A percentile compares a stretch with the other conserved stretches of the same genome.
phyloP scores from a whole-genome alignment of 1,284 basidiomycete genomes.

The Fomitiporia mediterranea region DNA sequence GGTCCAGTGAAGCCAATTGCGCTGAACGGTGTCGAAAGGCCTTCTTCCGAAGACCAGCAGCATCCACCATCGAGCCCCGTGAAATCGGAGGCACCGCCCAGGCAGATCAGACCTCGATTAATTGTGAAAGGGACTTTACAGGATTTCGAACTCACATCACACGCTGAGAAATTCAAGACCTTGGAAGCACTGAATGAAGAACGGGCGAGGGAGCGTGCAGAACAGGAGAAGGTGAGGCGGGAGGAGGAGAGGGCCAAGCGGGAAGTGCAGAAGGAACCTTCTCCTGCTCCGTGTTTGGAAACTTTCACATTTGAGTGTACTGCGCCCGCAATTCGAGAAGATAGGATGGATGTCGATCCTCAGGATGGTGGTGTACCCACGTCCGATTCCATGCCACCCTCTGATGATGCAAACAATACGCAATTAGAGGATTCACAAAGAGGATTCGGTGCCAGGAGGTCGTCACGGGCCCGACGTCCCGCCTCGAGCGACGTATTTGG shows the following conservation, averaged over 20 bases:
- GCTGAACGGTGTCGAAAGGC: conserved; percentile 17
- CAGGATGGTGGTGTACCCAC: not conserved
- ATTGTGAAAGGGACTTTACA: conserved; percentile 24
- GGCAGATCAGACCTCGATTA: conserved; percentile 31
- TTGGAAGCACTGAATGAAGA: conserved; percentile 10
- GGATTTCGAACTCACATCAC: conserved; percentile 10
- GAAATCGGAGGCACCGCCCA: conserved; percentile 21
- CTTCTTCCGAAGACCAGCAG: conserved; percentile 6
- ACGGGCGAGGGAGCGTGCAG: conserved; percentile 2
- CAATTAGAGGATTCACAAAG: not conserved
- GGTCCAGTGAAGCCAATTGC: conserved; percentile 20
- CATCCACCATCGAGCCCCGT: conserved; percentile 21
- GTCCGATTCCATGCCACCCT: not conserved
- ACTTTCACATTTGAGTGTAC: conserved; percentile 16
- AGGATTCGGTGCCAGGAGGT: conserved; percentile 10
- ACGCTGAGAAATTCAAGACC: conserved; percentile 6
- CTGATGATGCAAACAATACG: not conserved
- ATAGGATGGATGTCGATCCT: conserved; percentile 10
- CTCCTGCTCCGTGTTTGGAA: conserved; percentile 6
- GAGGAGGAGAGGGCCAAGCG: not conserved
- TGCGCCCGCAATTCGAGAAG: not conserved
- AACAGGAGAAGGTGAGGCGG: not conserved
- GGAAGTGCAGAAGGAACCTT: conserved; percentile 1
- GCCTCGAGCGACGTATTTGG: conserved; percentile 39
- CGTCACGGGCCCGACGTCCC: conserved; percentile 48